Percentiles rank a stretch among this genome's conserved stretches.
phyloP scores from a whole-genome alignment of 257 asterid genomes.

The Nicotiana paniculata region DNA sequence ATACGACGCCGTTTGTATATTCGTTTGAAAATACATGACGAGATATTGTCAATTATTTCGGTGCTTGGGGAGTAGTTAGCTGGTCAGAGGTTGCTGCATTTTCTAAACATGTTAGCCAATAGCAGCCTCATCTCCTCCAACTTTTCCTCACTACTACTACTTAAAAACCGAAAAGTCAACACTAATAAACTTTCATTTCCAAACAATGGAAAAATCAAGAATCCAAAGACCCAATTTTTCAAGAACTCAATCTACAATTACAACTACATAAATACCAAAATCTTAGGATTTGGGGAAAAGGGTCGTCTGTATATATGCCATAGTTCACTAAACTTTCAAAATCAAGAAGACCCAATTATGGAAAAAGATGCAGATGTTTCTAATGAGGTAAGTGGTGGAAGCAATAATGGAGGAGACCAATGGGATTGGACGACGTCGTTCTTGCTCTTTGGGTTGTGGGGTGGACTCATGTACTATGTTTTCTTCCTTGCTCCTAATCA shows the following conservation, averaged over 20 bases:
- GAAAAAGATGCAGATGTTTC: slow-evolving; percentile 24
- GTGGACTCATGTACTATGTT: slow-evolving; percentile 74
- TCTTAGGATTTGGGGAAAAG: not conserved
- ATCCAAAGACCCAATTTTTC: slow-evolving; percentile 6
- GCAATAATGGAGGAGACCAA: slow-evolving; percentile 33
- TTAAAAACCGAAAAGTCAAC: slow-evolving; percentile 16
- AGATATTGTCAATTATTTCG: not conserved
- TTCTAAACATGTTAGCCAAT: slow-evolving; percentile 44
- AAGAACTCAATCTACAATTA: not conserved
- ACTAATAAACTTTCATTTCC: slow-evolving; percentile 13
- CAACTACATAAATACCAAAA: not conserved
- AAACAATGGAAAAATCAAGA: not conserved
- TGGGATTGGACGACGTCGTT: slow-evolving; percentile 91
- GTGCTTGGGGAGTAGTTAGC: not conserved
- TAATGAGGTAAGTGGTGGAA: slow-evolving; percentile 20
- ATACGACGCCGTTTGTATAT: not conserved
- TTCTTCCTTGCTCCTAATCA: slow-evolving; percentile 74
- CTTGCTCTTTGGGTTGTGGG: slow-evolving; percentile 69
- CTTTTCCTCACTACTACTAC: slow-evolving; percentile 27
- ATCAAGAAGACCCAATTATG: slow-evolving; percentile 37
- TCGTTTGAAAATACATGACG: not conserved
- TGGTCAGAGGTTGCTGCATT: not conserved
- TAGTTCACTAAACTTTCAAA: slow-evolving; percentile 36
- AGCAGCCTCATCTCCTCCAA: slow-evolving; percentile 43
- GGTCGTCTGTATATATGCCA: slow-evolving; percentile 26